Evolutionary conservation across 1,284 basidiomycete species (phyloP), one percentile per base, ranked within the genome.

Genomic region (Pseudozyma sp.): DNA sequence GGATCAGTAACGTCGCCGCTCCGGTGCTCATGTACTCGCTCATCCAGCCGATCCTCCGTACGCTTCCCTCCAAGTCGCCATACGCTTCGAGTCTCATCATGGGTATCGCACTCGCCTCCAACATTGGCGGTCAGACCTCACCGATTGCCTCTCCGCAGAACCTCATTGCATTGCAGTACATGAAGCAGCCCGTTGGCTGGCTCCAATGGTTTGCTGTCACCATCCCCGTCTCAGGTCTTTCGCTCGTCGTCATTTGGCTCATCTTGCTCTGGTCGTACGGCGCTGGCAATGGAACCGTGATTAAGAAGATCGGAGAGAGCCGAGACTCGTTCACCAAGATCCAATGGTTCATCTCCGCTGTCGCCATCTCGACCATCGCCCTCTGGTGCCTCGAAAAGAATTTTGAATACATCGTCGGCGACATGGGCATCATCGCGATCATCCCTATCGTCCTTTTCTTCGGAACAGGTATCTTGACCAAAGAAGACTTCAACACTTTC

Each of bases 1-100:
- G 95, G 97, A 98, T 99, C 81, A 92, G 92, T 85, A 98, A 99
- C 83, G 96, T 99, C 14, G 96, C 96, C 0, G 96, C 96, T 8
- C 97, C 97, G 13, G 97, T 96, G 1, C 88, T 99, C 13, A 97
- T 95, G 87, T 99, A 97, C 85, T 95, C 95, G n/a, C 88, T 99
- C 64, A 95, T 98, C 85, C 84, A 97, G 92, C 97, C 96, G 14
- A 97, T 98, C 79, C 89, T 97, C 35, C 90, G 95, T 70, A 97
- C 93, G 34, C 88, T 99, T 3, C 95, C 96, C 13, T 90, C 92
- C 2, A 92, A 91, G 78, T 92, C 95, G 4, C 86, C 91, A 3
- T 98, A 97, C 85, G 93, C 91, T 0, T 93, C 93, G 51, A 94
- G 93, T 81, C 87, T 99, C 49, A 95, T 99, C 76, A 89, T 99